phyloP scores from a whole-genome alignment of 129 eudicot species.

The Mikania micrantha region DNA sequence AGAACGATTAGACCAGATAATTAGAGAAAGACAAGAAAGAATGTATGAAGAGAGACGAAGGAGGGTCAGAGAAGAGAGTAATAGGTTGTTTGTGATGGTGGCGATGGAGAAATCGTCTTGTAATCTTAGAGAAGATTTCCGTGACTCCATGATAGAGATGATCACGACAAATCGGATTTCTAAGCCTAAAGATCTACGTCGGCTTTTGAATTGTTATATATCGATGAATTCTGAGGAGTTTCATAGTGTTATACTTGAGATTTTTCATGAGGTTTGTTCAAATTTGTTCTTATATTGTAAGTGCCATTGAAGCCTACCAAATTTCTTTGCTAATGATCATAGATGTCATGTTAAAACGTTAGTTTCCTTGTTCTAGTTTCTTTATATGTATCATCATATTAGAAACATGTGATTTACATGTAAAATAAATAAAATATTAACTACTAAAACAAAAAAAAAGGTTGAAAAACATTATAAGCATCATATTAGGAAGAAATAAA shows the following conservation, averaged over 20 bases:
- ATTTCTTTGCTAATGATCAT: conserved; percentile 13
- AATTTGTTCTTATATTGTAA: conserved; percentile 51
- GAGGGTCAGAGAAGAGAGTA: conserved; percentile 27
- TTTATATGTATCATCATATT: too few relatives aligned
- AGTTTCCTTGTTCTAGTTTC: not conserved
- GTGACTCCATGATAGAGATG: conserved; percentile 74
- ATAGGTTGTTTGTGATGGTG: conserved; percentile 59
- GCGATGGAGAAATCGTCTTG: conserved; percentile 74
- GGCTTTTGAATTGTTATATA: conserved; percentile 62
- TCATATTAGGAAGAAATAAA: too few relatives aligned
- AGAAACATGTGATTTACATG: too few relatives aligned
- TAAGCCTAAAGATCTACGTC: conserved; percentile 56
- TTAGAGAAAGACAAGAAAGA: conserved; percentile 45
- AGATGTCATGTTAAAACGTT: conserved; percentile 5
- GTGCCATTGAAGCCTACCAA: conserved; percentile 22
- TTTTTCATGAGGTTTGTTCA: conserved; percentile 79
- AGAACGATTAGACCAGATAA: conserved; percentile 67
- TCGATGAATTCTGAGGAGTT: conserved; percentile 77
- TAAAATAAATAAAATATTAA: too few relatives aligned
- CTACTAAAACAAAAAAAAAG: too few relatives aligned
- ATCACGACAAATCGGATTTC: conserved; percentile 48
- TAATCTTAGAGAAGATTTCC: conserved; percentile 79
- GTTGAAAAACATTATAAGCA: too few relatives aligned
- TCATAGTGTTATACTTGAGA: conserved; percentile 70
- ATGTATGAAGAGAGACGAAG: conserved; percentile 41